These are phyloP conservation scores for Globisporangium recalcitrans DNA, from an alignment of 352 stramenopile species.

Conservation along the genomic window DNA sequence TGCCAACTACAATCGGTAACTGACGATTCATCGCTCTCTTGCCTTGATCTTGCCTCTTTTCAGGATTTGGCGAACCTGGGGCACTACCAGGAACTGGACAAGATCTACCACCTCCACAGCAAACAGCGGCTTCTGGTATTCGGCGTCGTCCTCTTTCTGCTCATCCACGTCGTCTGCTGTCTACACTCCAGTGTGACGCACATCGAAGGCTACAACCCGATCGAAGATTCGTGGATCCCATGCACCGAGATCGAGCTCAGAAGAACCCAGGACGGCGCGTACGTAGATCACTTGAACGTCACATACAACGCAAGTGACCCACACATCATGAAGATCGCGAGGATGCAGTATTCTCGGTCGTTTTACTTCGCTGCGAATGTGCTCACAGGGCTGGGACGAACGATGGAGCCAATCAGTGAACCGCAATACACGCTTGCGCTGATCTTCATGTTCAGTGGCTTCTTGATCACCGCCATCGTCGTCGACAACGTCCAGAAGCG, in stretches of 20 bases:
- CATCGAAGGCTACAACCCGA: conserved; percentile 26
- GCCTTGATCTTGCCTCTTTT: background rate
- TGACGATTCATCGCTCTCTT: background rate
- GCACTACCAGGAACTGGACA: conserved; percentile 33
- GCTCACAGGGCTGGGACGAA: conserved; percentile 28
- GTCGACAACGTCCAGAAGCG: conserved; percentile 51
- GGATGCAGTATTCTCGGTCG: conserved; percentile 28
- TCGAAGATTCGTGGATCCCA: conserved; percentile 31
- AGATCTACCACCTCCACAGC: conserved; percentile 39
- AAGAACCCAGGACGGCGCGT: conserved; percentile 3
- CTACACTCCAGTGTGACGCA: conserved; percentile 35
- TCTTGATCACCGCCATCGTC: conserved; percentile 43
- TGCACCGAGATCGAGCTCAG: conserved; percentile 26
- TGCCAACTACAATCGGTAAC: background rate
- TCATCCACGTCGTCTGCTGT: conserved; percentile 51
- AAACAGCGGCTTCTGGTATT: conserved; percentile 39
- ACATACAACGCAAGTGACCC: conserved; percentile 16
- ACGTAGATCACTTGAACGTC: conserved; percentile 18
- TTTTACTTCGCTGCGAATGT: conserved; percentile 35
- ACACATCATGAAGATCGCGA: conserved; percentile 19
- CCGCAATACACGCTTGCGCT: conserved; percentile 34
- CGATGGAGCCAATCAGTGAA: conserved; percentile 33
- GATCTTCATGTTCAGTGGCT: conserved; percentile 48
- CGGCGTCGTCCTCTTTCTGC: conserved; percentile 35
- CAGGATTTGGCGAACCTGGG: conserved; percentile 22